phyloP scores from a whole-genome alignment of 1,284 basidiomycete genomes.

The Coniferiporia weirii region DNA sequence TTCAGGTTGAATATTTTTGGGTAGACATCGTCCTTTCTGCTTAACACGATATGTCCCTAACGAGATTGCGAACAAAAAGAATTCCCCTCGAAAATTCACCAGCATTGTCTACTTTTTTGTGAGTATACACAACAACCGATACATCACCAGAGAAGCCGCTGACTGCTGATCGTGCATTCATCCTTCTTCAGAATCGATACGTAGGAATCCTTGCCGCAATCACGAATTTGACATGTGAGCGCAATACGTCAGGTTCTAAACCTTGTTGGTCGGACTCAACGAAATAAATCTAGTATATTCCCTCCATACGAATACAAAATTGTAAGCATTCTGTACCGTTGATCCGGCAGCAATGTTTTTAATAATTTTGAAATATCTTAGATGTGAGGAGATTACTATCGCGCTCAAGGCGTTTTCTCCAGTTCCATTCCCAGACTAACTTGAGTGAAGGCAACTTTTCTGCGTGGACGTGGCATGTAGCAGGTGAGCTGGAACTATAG shows the following conservation, averaged over 20 bases:
- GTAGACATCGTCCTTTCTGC: not conserved
- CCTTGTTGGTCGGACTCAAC: not conserved
- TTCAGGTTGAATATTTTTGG: not conserved
- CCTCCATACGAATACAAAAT: not conserved
- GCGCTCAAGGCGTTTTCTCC: not conserved
- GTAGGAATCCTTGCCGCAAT: not conserved
- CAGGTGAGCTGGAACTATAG: not conserved
- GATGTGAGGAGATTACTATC: not conserved
- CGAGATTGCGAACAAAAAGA: not conserved
- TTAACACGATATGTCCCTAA: not conserved
- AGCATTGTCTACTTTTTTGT: not conserved
- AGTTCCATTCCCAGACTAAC: not conserved
- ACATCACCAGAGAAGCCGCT: not conserved
- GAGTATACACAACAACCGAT: not conserved
- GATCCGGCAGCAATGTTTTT: not conserved
- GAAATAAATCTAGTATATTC: not conserved
- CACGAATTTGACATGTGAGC: not conserved
- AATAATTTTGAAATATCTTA: not conserved
- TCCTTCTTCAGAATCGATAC: not conserved
- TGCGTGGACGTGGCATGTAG: not conserved
- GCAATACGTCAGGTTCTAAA: not conserved
- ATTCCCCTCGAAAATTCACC: not conserved
- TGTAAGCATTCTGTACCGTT: not conserved
- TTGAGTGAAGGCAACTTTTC: not conserved
- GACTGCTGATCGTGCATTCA: not conserved